Evolutionary conservation across 805 yeast species (phyloP), one percentile per base, ranked within the genome.

Genomic region (Teunomyces barrocoloradensis): DNA sequence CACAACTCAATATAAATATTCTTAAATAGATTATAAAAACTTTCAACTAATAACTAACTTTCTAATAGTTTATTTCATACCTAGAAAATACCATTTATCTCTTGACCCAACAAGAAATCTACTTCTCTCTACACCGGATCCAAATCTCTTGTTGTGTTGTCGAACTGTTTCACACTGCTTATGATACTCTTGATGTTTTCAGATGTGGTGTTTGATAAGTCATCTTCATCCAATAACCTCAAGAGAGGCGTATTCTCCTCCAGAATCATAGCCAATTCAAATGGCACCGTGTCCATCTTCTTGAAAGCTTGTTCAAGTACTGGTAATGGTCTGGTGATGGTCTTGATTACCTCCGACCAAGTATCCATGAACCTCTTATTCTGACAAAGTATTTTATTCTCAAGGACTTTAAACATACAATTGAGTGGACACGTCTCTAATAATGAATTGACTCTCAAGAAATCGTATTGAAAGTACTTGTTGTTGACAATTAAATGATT

Each of bases 291-390:
- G 23, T 47, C 35, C 12, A 28, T 39, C 5, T 45, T 54, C 42
- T 52, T 53, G 42, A 59, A 56, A 45, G 52, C 6, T 43, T 76
- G 73, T 42, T 78, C 71, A 48, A 87, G 69, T 0, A 81, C 70
- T 21, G 74, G 74, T 42, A 90, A 70, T 3, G 96, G 90, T 51
- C 86, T 75, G 0, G 96, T 87, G 3, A 91, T 81, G 41, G 84
- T 79, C 57, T 87, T 92, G 25, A 90, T 71, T n/a, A 89, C 81
- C 48, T 87, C 74, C 0, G 96, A 85, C 20, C 89, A 65, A 18
- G 82, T 64, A 59, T 89, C 96, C 83, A 91, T 79, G 53, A 89
- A 71, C 5, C 81, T 79, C 4, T 85, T 81, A 60, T 87, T 94
- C 45, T 85, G 87, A 17, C 79, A 78, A 43, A 89, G 78, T n/a